Conservation (phyloP, 2,329 filamentous ascomycete species). For the Chaetomiaceae sp. region DNA sequence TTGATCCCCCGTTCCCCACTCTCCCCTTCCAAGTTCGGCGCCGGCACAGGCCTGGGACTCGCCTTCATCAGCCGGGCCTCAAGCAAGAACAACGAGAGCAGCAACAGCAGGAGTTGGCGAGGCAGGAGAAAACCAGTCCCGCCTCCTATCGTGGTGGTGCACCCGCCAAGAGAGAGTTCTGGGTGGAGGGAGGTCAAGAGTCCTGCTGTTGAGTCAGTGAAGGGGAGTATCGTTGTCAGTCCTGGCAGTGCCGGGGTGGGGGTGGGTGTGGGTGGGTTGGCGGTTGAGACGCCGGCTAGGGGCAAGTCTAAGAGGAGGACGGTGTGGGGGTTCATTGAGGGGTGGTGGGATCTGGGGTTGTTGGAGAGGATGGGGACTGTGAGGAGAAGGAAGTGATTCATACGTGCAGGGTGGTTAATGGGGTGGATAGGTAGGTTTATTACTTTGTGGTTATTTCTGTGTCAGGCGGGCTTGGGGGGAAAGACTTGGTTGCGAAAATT, state of each 20-base stretch:
- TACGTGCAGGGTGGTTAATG: too few species aligned
- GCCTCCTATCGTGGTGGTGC: constrained; percentile 17
- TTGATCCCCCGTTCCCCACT: constrained; percentile 20
- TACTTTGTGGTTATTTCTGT: background rate
- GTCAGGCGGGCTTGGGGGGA: too few species aligned
- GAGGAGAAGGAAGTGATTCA: constrained; percentile 21
- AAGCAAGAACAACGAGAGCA: too few species aligned
- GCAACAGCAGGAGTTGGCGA: background rate
- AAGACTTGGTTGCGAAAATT: background rate
- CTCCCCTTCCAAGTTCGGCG: constrained; percentile 9
- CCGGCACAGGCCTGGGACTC: background rate
- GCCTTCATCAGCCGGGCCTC: background rate
- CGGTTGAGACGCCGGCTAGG: background rate
- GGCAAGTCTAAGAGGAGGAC: constrained; percentile 18
- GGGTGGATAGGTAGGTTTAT: background rate
- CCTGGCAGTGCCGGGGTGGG: background rate
- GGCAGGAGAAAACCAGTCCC: constrained; percentile 6
- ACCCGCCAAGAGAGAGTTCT: background rate
- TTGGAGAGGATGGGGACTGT: constrained; percentile 28
- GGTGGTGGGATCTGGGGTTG: constrained; percentile 28
- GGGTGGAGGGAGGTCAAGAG: background rate
- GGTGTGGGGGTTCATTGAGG: constrained; percentile 22
- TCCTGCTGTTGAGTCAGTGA: background rate
- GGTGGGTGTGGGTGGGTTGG: background rate
- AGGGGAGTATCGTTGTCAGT: background rate